Percentiles rank a stretch among this genome's conserved stretches.
Conservation (phyloP, 371 early-diverging fungal species). For the Mucor circinelloides region DNA sequence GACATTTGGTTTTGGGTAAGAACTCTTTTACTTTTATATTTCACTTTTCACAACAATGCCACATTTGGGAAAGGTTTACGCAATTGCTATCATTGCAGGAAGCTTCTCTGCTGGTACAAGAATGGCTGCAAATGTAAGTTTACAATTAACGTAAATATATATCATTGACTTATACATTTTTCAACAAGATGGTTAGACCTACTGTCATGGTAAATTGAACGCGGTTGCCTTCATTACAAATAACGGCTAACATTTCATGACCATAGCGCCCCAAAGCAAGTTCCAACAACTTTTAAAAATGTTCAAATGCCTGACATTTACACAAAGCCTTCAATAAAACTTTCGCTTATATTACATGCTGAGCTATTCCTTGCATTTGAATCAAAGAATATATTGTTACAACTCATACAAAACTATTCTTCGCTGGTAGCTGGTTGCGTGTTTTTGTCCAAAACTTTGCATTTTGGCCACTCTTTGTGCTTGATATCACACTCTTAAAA, state of each 20-base stretch:
- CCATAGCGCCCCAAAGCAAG: neutral
- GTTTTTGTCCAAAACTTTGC: neutral
- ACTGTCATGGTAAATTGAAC: neutral
- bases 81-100: neutral
- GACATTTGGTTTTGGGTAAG: neutral
- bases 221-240: no score
- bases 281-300: neutral
- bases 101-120: neutral
- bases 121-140: neutral
- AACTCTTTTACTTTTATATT: neutral
- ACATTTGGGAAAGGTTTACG: neutral
- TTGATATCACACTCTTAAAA: no score
- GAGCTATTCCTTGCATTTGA: neutral
- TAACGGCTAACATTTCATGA: neutral
- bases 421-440: neutral
- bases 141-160: neutral
- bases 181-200: neutral
- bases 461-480: no score
- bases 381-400: neutral
- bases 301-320: neutral
- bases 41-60: neutral
- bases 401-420: neutral
- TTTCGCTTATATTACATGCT: neutral
- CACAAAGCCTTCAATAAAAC: neutral
- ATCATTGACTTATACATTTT: neutral